These are phyloP conservation scores for Lipomyces anomalus DNA, from an alignment of 805 yeast genomes.

Conservation along the genomic window DNA sequence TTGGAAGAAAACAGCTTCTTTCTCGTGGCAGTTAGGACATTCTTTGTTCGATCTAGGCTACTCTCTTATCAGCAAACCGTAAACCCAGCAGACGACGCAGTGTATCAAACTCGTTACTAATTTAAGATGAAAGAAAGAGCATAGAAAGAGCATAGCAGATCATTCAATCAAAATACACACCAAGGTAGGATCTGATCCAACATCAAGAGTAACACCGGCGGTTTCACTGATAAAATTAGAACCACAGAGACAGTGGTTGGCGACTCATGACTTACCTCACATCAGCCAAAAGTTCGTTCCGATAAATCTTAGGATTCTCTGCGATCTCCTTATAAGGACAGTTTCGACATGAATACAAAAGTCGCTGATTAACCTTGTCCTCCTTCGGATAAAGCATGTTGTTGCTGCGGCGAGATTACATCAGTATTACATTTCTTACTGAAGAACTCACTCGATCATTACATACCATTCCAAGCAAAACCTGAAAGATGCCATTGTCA, in stretches of 20 bases:
- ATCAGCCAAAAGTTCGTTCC: conserved; percentile 87
- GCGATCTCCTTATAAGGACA: conserved; percentile 93
- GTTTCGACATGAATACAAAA: conserved; percentile 88
- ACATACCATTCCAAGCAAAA: conserved; percentile 81
- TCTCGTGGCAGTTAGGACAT: conserved; percentile 82
- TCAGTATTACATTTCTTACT: no score
- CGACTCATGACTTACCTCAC: conserved; percentile 45
- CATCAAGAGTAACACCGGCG: conserved; percentile 94
- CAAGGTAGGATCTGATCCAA: conserved; percentile 94
- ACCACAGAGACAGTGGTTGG: not conserved
- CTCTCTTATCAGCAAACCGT: not conserved
- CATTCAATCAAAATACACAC: conserved; percentile 10
- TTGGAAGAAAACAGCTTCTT: conserved; percentile 94
- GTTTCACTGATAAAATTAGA: conserved; percentile 49
- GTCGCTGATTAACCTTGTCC: conserved; percentile 68
- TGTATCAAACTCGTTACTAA: not conserved
- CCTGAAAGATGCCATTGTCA: conserved; percentile 79
- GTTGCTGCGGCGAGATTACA: conserved; percentile 40
- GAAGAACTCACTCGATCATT: not conserved
- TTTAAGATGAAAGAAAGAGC: conserved; percentile 2
- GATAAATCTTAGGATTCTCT: conserved; percentile 75
- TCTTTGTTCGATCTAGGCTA: conserved; percentile 88
- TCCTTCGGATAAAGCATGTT: conserved; percentile 97
- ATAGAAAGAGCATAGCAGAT: no score
- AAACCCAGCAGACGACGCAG: not conserved